Evolutionary conservation across 345 rosid genomes (phyloP), one percentile per base, ranked within the genome.

Genomic region (Euphorbia tirucalli): DNA sequence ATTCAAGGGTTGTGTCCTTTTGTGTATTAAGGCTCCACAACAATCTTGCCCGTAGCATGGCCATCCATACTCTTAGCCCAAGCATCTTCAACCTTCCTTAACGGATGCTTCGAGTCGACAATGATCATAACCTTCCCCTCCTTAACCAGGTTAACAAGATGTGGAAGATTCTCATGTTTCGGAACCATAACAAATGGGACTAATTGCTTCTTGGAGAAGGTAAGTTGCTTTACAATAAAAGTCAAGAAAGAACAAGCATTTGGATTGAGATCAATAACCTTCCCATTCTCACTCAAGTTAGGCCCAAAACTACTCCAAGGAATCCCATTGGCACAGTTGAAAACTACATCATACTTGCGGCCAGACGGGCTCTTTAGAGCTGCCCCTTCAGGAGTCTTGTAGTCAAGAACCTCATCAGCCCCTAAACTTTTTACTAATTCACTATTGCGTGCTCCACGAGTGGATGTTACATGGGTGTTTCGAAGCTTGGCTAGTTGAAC

Each of bases 1-100:
- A 11, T 41, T 41, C 44, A 41, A 41, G 44, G 44, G 44, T 11
- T n/a, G n/a, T n/a, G n/a, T n/a, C n/a, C n/a, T n/a, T n/a, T n/a
- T n/a, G n/a, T n/a, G n/a, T n/a, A 35, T 66, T 74, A 83, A 0
- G 83, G 88, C 85, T 91, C 91, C 48, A 88, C 89, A 22, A 91
- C 77, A 37, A 92, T 82, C 85, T 92, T 89, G 16, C 97, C 97
- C 8, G 96, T 89, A 41, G 96, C 93, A 70, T 86, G 92, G 13
- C 93, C 89, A 54, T 74, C 85, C 1, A 88, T 78, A 60, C 87
- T 83, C 80, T 79, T 87, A 3, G 87, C 90, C 52, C 52, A 46
- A 46, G 52, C 52, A 46, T 46, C 52, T 46, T 46, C 52, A 13
- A 16, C 52, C 19, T 84, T 83, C 77, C 83, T 85, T 64, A 89